Conservation (phyloP, 1,139 yeast genomes). For the Nakaseomyces delphensis region DNA sequence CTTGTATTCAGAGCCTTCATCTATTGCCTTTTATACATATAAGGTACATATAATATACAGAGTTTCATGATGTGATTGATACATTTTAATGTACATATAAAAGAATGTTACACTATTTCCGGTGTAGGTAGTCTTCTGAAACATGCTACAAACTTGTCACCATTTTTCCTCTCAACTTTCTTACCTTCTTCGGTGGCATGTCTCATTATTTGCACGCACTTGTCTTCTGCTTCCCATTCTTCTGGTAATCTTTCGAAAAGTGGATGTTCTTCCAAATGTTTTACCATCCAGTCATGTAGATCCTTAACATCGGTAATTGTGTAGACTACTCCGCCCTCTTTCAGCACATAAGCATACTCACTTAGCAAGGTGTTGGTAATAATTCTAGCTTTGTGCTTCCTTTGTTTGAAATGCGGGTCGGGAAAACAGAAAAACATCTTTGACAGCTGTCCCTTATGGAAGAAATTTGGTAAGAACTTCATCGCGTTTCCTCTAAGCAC, state of each 20-base stretch:
- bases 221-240: slow-evolving; percentile 74
- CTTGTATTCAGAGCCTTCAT: too few relatives aligned
- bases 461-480: slow-evolving; percentile 94
- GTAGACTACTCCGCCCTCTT: slow-evolving; percentile 80
- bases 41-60: too few relatives aligned
- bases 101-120: slow-evolving; percentile 15
- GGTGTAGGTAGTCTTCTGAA: slow-evolving; percentile 67
- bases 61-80: not conserved
- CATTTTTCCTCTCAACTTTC: slow-evolving; percentile 85
- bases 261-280: slow-evolving; percentile 85
- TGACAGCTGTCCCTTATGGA: slow-evolving; percentile 65
- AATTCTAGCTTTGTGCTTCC: slow-evolving; percentile 96
- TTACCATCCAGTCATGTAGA: slow-evolving; percentile 92
- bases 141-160: slow-evolving; percentile 82
- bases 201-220: slow-evolving; percentile 79
- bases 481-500: slow-evolving; percentile 93
- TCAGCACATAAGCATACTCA: slow-evolving; percentile 85
- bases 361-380: slow-evolving; percentile 79
- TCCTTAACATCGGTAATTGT: slow-evolving; percentile 96
- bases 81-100: not conserved
- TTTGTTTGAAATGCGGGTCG: slow-evolving; percentile 95
- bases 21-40: too few relatives aligned
- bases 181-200: slow-evolving; percentile 95
- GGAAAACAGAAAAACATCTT: slow-evolving; percentile 98
- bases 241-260: slow-evolving; percentile 69